A percentile compares a stretch with the other conserved stretches of the same genome.
Evolutionary conservation across 2,329 filamentous ascomycete species (phyloP).

Genomic region (Ceratocystis smalleyi): DNA sequence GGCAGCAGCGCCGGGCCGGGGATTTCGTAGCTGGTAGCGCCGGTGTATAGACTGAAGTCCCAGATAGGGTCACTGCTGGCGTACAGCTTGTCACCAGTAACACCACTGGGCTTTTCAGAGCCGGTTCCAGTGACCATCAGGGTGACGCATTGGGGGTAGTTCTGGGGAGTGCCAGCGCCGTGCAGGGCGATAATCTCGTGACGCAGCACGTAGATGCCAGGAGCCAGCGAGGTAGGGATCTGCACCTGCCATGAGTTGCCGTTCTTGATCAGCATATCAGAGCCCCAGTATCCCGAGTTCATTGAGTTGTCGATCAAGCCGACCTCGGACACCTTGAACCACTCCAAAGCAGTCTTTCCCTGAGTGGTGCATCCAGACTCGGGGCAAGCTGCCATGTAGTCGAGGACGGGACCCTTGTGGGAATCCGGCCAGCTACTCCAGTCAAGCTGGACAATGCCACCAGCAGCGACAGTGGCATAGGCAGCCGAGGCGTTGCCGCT

Average conservation of each 20-base stretch:
- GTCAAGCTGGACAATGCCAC: conserved; percentile 40
- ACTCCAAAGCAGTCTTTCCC: conserved; percentile 36
- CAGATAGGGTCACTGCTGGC: conserved; percentile 24
- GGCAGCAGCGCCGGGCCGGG: conserved; percentile 14
- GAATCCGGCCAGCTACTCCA: conserved; percentile 52
- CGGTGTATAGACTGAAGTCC: conserved; percentile 25
- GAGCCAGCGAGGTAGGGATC: conserved; percentile 31
- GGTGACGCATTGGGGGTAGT: conserved; percentile 39
- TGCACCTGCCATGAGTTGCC: conserved; percentile 32
- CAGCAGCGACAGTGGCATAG: conserved; percentile 38
- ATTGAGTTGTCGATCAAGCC: conserved; percentile 33
- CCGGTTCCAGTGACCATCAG: conserved; percentile 31
- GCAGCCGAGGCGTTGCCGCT: conserved; percentile 27
- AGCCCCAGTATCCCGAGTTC: conserved; percentile 37
- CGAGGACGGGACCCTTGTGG: conserved; percentile 46
- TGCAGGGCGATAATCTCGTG: conserved; percentile 43
- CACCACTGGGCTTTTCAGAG: conserved; percentile 19
- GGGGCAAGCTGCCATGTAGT: conserved; percentile 43
- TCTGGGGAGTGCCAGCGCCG: conserved; percentile 32
- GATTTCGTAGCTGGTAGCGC: conserved; percentile 7
- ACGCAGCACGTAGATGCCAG: conserved; percentile 40
- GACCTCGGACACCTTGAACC: conserved; percentile 43
- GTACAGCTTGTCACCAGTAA: conserved; percentile 26
- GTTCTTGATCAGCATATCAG: conserved; percentile 35
- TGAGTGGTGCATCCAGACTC: conserved; percentile 35